These are phyloP conservation scores for Notholithocarpus densiflorus DNA, from an alignment of 306 rosid genomes.

Conservation along the genomic window DNA sequence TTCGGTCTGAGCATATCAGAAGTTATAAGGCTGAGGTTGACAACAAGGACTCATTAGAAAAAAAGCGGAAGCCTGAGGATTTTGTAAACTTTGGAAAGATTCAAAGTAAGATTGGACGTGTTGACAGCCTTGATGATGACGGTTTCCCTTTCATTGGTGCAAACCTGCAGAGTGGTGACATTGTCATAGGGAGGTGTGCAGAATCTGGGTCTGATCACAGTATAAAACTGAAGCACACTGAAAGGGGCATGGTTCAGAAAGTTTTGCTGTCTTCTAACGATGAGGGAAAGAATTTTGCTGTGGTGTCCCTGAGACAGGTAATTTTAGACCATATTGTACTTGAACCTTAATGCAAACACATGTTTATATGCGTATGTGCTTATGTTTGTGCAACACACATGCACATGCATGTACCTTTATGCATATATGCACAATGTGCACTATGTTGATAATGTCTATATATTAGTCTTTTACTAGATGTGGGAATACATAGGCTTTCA, in stretches of 20 bases:
- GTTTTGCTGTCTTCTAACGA: conserved; percentile 91
- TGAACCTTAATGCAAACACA: neutral
- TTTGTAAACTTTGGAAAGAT: conserved; percentile 76
- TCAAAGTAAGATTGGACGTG: conserved; percentile 84
- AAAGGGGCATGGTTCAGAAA: conserved; percentile 91
- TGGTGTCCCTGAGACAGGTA: conserved; percentile 97
- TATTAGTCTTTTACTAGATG: neutral
- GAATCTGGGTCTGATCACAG: conserved; percentile 91
- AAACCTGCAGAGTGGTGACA: conserved; percentile 85
- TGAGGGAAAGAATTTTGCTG: conserved; percentile 88
- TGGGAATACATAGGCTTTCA: neutral
- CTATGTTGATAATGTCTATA: conserved; percentile 6
- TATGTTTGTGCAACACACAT: neutral
- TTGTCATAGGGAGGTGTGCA: conserved; percentile 79
- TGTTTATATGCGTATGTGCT: neutral
- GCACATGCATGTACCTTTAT: neutral
- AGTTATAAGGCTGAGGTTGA: conserved; percentile 91
- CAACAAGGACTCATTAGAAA: conserved; percentile 68
- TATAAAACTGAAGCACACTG: conserved; percentile 85
- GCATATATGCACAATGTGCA: conserved; percentile 5
- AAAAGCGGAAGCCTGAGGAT: conserved; percentile 76
- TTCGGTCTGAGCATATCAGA: conserved; percentile 83
- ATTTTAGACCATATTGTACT: neutral
- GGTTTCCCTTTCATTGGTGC: conserved; percentile 91
- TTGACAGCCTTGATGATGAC: conserved; percentile 91